These are phyloP conservation scores for Pyrenochaeta sp. DNA, from an alignment of 2,329 filamentous ascomycete genomes.

Conservation along the genomic window DNA sequence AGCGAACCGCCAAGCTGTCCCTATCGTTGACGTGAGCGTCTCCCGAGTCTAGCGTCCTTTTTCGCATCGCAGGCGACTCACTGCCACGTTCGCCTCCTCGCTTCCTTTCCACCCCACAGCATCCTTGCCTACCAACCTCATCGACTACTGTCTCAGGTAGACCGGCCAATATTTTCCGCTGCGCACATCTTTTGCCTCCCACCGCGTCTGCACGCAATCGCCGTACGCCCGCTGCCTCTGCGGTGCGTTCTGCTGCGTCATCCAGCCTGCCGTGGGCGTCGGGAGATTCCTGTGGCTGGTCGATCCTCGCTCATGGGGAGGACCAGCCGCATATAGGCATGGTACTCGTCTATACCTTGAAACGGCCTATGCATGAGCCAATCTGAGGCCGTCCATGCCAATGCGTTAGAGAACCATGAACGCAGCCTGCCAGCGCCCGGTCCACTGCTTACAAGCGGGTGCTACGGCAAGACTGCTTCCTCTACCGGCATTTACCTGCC, in stretches of 20 bases:
- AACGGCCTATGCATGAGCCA: conserved; percentile 53
- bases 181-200: conserved; percentile 28
- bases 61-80: background rate
- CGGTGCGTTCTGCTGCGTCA: conserved; percentile 42
- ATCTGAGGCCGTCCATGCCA: conserved; percentile 48
- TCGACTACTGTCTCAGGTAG: conserved; percentile 25
- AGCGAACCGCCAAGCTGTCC: conserved; percentile 31
- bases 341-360: conserved; percentile 48
- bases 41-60: conserved; percentile 24
- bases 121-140: background rate
- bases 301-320: conserved; percentile 44
- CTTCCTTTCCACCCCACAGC: conserved; percentile 6
- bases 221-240: conserved; percentile 36
- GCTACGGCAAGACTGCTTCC: conserved; percentile 47
- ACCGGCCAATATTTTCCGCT: conserved; percentile 22
- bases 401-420: conserved; percentile 47
- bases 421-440: conserved; percentile 34
- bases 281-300: conserved; percentile 48
- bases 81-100: conserved; percentile 5
- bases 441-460: conserved; percentile 46
- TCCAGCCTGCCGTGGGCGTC: conserved; percentile 26
- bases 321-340: conserved; percentile 50
- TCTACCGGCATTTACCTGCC: conserved; percentile 44
- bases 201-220: conserved; percentile 27
- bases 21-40: conserved; percentile 26